A percentile compares a stretch with the other conserved stretches of the same genome.
These are phyloP conservation scores for Neurospora sp. DNA, from an alignment of 2,329 filamentous ascomycete species.

Conservation along the genomic window DNA sequence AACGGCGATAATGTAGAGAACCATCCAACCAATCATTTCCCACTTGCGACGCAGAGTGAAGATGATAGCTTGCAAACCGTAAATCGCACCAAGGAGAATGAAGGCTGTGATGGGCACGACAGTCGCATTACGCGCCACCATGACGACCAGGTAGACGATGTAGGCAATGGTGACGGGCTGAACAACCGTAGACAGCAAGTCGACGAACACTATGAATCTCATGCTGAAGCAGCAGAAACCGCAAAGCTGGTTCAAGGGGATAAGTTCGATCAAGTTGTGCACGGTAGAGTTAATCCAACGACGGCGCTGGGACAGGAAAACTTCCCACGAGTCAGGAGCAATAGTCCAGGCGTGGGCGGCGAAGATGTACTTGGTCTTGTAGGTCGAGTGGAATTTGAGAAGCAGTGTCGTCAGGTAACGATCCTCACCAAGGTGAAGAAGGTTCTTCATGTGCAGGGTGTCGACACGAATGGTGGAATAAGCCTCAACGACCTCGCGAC, in stretches of 20 bases:
- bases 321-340: slow-evolving; percentile 84
- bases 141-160: slow-evolving; percentile 78
- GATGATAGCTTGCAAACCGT: slow-evolving; percentile 92
- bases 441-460: slow-evolving; percentile 97
- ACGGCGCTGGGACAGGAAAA: slow-evolving; percentile 96
- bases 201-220: slow-evolving; percentile 94
- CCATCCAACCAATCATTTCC: slow-evolving; percentile 99
- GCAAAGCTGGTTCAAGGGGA: slow-evolving; percentile 86
- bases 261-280: slow-evolving; percentile 93
- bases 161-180: slow-evolving; percentile 88
- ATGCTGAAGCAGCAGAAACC: slow-evolving; percentile 99
- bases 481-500: slow-evolving; percentile 75
- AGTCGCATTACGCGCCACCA: slow-evolving; percentile 50
- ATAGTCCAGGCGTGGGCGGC: slow-evolving; percentile 92
- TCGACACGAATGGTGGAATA: slow-evolving; percentile 94
- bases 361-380: slow-evolving; percentile 97
- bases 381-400: slow-evolving; percentile 82
- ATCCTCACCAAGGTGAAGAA: slow-evolving; percentile 94
- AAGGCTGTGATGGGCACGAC: slow-evolving; percentile 78
- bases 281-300: slow-evolving; percentile 99
- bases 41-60: slow-evolving; percentile 95
- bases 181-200: slow-evolving; percentile 83
- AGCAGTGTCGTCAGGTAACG: slow-evolving; percentile 92
- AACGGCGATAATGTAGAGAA: slow-evolving; percentile 85
- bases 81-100: slow-evolving; percentile 86